Conservation (phyloP, 495 filamentous ascomycete species). For the Talaromyces proteolyticus region DNA sequence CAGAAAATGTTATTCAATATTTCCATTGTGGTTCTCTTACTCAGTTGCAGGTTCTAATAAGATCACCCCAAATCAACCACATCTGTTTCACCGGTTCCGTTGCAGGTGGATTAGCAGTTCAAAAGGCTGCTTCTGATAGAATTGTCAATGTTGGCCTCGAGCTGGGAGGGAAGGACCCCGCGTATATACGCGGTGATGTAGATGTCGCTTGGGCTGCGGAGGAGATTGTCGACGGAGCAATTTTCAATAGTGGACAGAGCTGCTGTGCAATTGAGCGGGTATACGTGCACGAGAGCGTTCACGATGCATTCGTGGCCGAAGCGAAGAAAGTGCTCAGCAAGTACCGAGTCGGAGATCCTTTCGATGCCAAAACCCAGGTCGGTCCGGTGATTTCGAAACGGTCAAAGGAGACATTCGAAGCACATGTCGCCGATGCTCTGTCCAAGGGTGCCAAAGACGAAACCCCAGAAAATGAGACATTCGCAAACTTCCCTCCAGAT, state of each 20-base stretch:
- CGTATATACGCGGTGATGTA: constrained; percentile 81
- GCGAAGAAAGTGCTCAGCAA: constrained; percentile 75
- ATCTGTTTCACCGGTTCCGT: constrained; percentile 95
- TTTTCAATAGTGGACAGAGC: constrained; percentile 97
- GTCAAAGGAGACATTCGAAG: constrained; percentile 67
- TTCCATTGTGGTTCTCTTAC: constrained; percentile 76
- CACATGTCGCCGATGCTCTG: constrained; percentile 79
- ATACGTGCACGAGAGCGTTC: constrained; percentile 80
- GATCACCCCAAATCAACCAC: constrained; percentile 64
- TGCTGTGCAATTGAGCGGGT: constrained; percentile 92
- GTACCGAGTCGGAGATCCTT: constrained; percentile 85
- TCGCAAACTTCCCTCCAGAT: constrained; percentile 56
- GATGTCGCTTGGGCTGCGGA: constrained; percentile 85
- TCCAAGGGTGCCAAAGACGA: constrained; percentile 73
- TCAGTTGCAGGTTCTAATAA: constrained; percentile 65
- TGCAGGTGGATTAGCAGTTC: constrained; percentile 76
- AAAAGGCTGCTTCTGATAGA: constrained; percentile 71
- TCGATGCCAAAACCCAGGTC: constrained; percentile 69
- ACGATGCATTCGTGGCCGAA: constrained; percentile 73
- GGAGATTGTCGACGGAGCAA: constrained; percentile 86
- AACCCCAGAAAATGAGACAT: constrained; percentile 79
- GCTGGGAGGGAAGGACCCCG: constrained; percentile 89
- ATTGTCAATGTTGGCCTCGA: constrained; percentile 82
- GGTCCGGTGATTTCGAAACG: constrained; percentile 82
- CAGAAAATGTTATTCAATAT: constrained; percentile 75